A percentile compares a stretch with the other conserved stretches of the same genome.
phyloP scores from a whole-genome alignment of 2,329 filamentous ascomycete genomes.

The Claviceps sp. region DNA sequence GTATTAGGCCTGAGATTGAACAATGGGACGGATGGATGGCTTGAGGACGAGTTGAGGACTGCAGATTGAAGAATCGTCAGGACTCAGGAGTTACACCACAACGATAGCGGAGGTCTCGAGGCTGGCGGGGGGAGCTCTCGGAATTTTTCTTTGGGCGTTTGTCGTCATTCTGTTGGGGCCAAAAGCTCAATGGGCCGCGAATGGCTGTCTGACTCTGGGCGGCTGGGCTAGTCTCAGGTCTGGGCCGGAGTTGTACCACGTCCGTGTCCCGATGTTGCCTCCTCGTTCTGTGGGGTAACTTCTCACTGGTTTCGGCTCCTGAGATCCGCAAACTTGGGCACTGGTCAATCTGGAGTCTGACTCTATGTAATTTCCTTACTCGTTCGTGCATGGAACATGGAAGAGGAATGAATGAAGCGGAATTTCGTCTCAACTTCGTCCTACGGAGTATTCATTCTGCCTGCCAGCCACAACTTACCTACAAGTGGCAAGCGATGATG shows the following conservation, averaged over 20 bases:
- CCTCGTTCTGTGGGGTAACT: not conserved
- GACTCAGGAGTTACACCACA: not conserved
- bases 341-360: too few relatives aligned
- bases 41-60: not conserved
- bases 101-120: not conserved
- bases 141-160: conserved; percentile 3
- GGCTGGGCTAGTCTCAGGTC: not conserved
- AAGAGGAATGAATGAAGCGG: not conserved
- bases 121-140: not conserved
- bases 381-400: not conserved
- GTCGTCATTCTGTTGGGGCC: conserved; percentile 8
- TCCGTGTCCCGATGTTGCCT: too few relatives aligned
- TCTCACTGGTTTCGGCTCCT: conserved; percentile 4
- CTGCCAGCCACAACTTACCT: not conserved
- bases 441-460: not conserved
- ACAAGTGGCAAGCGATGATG: not conserved
- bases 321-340: not conserved
- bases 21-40: not conserved
- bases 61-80: not conserved
- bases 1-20: not conserved
- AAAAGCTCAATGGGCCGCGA: conserved; percentile 3
- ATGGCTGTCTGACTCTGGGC: not conserved
- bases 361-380: not conserved
- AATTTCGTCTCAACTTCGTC: not conserved
- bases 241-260: too few relatives aligned